Evolutionary conservation across 257 asterid genomes (phyloP).

Genomic region (Solanum chiquidenum): DNA sequence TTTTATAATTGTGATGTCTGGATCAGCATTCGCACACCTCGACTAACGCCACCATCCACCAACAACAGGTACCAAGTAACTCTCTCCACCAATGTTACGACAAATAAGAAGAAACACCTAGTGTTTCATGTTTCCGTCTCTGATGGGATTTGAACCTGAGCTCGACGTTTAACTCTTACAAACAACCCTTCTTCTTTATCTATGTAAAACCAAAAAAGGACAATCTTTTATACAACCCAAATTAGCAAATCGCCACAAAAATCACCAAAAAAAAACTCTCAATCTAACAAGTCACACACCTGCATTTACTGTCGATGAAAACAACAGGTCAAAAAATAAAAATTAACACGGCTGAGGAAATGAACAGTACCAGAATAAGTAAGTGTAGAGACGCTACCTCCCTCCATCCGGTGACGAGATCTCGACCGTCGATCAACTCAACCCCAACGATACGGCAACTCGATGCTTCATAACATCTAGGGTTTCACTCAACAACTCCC

Average conservation of each 20-base stretch:
- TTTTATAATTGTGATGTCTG: background rate
- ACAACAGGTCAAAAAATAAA: background rate
- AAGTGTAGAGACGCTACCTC: constrained; percentile 90
- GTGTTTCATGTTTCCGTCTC: background rate
- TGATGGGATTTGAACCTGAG: background rate
- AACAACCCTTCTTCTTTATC: background rate
- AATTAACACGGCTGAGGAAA: constrained; percentile 25
- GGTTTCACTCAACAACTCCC: background rate
- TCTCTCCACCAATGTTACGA: background rate
- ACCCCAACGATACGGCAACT: constrained; percentile 33
- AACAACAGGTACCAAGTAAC: background rate
- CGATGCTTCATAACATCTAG: constrained; percentile 39
- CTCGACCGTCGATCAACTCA: constrained; percentile 62
- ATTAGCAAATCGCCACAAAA: background rate
- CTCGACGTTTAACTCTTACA: background rate
- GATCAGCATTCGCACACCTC: background rate
- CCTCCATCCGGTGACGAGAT: constrained; percentile 98
- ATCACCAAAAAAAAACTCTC: background rate
- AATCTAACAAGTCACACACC: background rate
- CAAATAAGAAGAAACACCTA: background rate
- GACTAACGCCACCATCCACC: background rate
- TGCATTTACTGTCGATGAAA: background rate
- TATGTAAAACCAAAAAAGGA: background rate
- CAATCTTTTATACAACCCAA: background rate
- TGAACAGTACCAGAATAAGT: constrained; percentile 88